These are phyloP conservation scores for Psilocybe mexicana DNA, from an alignment of 1,284 basidiomycete genomes.

Conservation along the genomic window DNA sequence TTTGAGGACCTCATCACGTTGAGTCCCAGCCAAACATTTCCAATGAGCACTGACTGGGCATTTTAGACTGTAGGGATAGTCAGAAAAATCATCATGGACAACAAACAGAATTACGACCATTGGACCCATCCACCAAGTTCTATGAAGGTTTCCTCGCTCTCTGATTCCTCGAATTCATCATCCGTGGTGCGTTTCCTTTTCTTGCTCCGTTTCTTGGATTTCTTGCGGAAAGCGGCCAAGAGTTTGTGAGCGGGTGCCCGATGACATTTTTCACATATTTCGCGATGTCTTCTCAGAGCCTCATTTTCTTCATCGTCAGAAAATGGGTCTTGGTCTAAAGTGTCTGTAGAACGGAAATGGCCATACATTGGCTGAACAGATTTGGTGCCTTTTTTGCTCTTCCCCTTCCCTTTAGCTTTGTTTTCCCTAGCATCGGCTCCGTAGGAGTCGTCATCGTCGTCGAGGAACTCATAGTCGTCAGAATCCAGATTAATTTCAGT, in stretches of 20 bases:
- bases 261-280: constrained; percentile 72
- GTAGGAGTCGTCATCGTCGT: constrained; percentile 36
- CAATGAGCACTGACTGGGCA: constrained; percentile 82
- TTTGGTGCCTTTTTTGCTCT: constrained; percentile 26
- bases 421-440: constrained; percentile 13
- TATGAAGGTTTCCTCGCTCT: constrained; percentile 56
- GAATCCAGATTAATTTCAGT: constrained; percentile 36
- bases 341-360: constrained; percentile 55
- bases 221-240: constrained; percentile 40
- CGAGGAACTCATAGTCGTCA: constrained; percentile 24
- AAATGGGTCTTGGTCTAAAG: constrained; percentile 57
- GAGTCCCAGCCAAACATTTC: constrained; percentile 67
- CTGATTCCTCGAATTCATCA: constrained; percentile 50
- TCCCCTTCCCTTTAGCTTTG: constrained; percentile 21
- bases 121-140: constrained; percentile 81
- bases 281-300: constrained; percentile 59
- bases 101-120: constrained; percentile 56
- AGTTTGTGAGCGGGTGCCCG: constrained; percentile 56
- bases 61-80: constrained; percentile 51
- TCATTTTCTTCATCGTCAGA: constrained; percentile 59
- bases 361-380: constrained; percentile 53
- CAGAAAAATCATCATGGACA: constrained; percentile 8
- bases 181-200: constrained; percentile 42
- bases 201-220: constrained; percentile 39
- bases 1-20: constrained; percentile 73